Evolutionary conservation across 164 flowering plant genomes (phyloP).

Genomic region (Stephania yunnanensis): DNA sequence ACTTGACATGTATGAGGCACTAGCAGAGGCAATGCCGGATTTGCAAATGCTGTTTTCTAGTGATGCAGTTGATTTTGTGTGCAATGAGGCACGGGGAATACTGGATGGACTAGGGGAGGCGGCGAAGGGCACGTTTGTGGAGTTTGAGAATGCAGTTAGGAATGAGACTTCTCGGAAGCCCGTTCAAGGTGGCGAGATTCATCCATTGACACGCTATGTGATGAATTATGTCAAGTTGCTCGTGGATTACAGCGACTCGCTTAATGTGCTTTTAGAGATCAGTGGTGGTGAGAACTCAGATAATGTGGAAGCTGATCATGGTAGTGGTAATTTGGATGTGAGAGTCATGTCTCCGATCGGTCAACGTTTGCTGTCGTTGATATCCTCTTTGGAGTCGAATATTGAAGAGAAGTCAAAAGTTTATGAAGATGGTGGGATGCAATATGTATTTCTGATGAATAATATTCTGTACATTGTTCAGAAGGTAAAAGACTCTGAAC

Average conservation of each 20-base stretch:
- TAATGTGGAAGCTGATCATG: constrained; percentile 12
- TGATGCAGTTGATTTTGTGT: constrained; percentile 40
- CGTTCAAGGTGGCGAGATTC: constrained; percentile 56
- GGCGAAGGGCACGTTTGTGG: constrained; percentile 61
- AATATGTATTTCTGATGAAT: constrained; percentile 72
- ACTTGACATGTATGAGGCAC: constrained; percentile 78
- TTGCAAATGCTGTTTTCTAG: constrained; percentile 39
- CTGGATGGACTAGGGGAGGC: constrained; percentile 57
- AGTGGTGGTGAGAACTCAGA: constrained; percentile 16
- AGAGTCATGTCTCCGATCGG: constrained; percentile 38
- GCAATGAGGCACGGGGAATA: constrained; percentile 50
- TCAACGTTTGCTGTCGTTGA: constrained; percentile 34
- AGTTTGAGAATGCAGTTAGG: constrained; percentile 69
- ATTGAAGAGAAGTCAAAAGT: constrained; percentile 68
- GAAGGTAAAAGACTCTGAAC: constrained; percentile 83
- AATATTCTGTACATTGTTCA: constrained; percentile 75
- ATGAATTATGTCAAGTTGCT: constrained; percentile 76
- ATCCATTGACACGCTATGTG: constrained; percentile 73
- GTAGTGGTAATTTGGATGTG: constrained; percentile 20
- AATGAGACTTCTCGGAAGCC: constrained; percentile 56
- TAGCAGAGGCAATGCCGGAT: constrained; percentile 38
- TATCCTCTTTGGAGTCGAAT: constrained; percentile 56
- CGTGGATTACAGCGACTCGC: constrained; percentile 63
- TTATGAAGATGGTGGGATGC: constrained; percentile 72
- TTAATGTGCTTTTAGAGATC: constrained; percentile 45